Evolutionary conservation across 148 eudicot genomes (phyloP), one percentile per base, ranked within the genome.

Genomic region (Dysphania ambrosioides): DNA sequence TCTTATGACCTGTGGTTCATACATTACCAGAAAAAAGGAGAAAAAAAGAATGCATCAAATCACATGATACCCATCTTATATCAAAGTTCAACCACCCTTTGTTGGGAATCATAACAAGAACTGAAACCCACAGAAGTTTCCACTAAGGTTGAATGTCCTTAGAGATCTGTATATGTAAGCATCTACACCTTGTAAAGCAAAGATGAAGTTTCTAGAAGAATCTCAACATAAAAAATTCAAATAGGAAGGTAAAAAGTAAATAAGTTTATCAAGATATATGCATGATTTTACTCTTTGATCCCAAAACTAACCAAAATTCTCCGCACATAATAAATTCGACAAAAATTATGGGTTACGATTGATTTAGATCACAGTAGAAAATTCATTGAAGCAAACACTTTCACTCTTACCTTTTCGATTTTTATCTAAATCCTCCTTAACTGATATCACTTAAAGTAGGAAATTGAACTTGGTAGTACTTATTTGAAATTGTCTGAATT

Each of bases 1-100:
- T 85, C 64, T 85, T 32, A 83, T 78, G 47, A 93, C 93, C 98
- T 93, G 86, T 47, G 71, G 70, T 53, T 38, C 55, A 31, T 27
- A 58, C 51, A 75, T 23, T 55, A 44, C 27, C 38, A 72, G n/a
- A 66, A 38, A 66, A 0, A n/a, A 61, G 26, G 6, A 30, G n/a
- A 61, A 2, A 8, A n/a, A 26, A 36, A 61, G 0, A 40, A 59
- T 51, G 70, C 29, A 65, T 70, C n/a, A n/a, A n/a, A 18, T 60
- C 15, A 18, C 3, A 42, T 29, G 21, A 73, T 16, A 60, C 12
- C 59, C 66, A 5, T 4, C 4, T 23, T n/a, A 23, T 36, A 36
- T 13, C n/a, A 63, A 10, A 31, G 13, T 32, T 47, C 57, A 67
- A 6, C 35, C 41, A 61, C 67, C n/a, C 10, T 30, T 13, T 47